A percentile compares a stretch with the other conserved stretches of the same genome.
Evolutionary conservation across 805 yeast genomes (phyloP).

Genomic region (Lachancea fermentati): DNA sequence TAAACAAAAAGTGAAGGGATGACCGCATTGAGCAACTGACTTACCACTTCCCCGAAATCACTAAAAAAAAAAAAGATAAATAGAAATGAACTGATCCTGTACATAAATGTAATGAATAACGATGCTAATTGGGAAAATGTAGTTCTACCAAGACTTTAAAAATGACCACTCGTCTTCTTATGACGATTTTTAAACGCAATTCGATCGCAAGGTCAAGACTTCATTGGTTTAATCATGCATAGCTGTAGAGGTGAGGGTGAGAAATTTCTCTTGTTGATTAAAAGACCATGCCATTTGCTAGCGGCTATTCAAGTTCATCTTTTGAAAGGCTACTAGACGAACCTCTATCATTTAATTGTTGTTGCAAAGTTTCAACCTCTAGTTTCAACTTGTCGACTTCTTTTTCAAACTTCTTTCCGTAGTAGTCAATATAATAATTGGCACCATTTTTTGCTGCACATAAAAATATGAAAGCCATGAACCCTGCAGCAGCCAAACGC

Average conservation of each 20-base stretch:
- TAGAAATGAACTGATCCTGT: background rate
- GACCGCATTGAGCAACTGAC: too few species aligned
- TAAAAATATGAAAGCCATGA: conserved; percentile 66
- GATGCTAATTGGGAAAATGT: too few species aligned
- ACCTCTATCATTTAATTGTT: conserved; percentile 16
- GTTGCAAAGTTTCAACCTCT: conserved; percentile 65
- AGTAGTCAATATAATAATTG: conserved; percentile 84
- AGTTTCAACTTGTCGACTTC: conserved; percentile 67
- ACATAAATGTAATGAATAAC: background rate
- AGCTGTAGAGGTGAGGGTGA: too few species aligned
- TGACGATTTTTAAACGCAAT: too few species aligned
- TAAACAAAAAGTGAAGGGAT: conserved; percentile 25
- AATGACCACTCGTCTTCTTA: too few species aligned
- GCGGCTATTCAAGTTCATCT: background rate
- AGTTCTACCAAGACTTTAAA: too few species aligned
- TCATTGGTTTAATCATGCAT: too few species aligned
- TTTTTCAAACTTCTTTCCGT: conserved; percentile 83
- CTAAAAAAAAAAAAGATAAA: conserved; percentile 16
- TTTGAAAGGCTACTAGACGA: background rate
- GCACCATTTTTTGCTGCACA: conserved; percentile 92
- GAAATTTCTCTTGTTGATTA: too few species aligned
- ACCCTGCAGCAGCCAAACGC: conserved; percentile 59
- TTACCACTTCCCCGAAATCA: too few species aligned
- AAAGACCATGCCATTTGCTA: too few species aligned
- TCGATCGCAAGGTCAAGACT: too few species aligned